phyloP scores from a whole-genome alignment of 2,329 filamentous ascomycete genomes.

The Nothopassalora personata region DNA sequence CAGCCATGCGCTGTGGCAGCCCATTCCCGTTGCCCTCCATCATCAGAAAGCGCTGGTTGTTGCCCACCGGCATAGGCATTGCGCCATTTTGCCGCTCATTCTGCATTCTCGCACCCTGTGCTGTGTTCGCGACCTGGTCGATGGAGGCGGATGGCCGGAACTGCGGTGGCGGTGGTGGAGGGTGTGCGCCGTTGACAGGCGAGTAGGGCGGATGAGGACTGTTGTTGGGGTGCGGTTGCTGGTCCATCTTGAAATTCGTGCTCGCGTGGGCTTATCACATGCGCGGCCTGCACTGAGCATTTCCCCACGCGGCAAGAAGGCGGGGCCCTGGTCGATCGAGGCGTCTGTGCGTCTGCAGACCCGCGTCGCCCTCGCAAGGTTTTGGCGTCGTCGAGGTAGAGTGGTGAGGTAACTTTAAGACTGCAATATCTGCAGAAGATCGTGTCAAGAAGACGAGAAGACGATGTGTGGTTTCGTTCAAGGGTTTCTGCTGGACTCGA shows the following conservation, averaged over 20 bases:
- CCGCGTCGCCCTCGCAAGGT: not conserved
- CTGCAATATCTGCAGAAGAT: not conserved
- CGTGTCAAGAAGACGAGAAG: not conserved
- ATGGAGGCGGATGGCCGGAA: slow-evolving; percentile 15
- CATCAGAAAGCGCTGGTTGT: slow-evolving; percentile 16
- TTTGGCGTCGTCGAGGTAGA: too few relatives aligned
- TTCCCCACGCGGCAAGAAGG: not conserved
- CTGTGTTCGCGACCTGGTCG: slow-evolving; percentile 15
- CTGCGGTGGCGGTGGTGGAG: slow-evolving; percentile 1
- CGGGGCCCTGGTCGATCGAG: slow-evolving; percentile 3
- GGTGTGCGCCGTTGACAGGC: slow-evolving; percentile 8
- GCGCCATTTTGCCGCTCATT: slow-evolving; percentile 24
- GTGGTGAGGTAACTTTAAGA: not conserved
- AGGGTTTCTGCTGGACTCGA: not conserved
- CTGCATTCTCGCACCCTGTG: slow-evolving; percentile 19
- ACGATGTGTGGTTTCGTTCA: not conserved
- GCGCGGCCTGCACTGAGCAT: not conserved
- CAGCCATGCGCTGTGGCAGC: slow-evolving; percentile 33
- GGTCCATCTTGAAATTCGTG: slow-evolving; percentile 15
- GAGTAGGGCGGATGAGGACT: slow-evolving; percentile 8
- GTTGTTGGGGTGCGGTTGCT: slow-evolving; percentile 3
- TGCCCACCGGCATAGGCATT: slow-evolving; percentile 26
- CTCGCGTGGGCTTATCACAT: slow-evolving; percentile 14
- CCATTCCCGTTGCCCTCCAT: slow-evolving; percentile 8
- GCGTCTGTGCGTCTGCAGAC: not conserved